These are phyloP conservation scores for Hypoxylon sp. DNA, from an alignment of 2,329 filamentous ascomycete species.

Conservation along the genomic window DNA sequence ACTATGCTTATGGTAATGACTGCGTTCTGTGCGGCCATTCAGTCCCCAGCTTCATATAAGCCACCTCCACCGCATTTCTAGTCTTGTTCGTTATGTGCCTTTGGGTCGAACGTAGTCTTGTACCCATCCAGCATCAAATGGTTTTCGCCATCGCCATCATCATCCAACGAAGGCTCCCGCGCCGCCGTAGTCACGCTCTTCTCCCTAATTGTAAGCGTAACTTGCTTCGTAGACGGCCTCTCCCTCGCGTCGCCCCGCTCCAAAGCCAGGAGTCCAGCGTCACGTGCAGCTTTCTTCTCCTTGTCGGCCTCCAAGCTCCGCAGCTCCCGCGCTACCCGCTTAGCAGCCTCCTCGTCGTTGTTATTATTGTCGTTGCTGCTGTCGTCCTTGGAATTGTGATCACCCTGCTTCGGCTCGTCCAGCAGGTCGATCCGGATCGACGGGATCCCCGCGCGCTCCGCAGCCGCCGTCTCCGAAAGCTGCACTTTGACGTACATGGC, in stretches of 20 bases:
- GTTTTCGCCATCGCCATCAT: conserved; percentile 53
- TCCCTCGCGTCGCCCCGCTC: conserved; percentile 51
- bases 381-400: conserved; percentile 42
- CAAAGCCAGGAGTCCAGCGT: conserved; percentile 51
- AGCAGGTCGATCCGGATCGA: conserved; percentile 73
- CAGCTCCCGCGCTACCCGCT: conserved; percentile 55
- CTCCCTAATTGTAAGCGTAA: conserved; percentile 68
- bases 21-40: conserved; percentile 8
- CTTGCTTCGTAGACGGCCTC: conserved; percentile 52
- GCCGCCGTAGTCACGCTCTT: conserved; percentile 61
- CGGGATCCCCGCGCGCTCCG: conserved; percentile 78
- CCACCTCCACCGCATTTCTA: conserved; percentile 7
- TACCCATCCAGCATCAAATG: conserved; percentile 68
- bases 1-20: conserved; percentile 35
- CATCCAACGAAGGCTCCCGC: conserved; percentile 57
- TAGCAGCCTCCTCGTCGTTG: conserved; percentile 62
- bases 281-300: conserved; percentile 49
- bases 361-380: conserved; percentile 47
- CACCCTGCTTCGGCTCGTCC: conserved; percentile 72
- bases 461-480: conserved; percentile 85
- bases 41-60: neutral
- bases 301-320: conserved; percentile 62
- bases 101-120: conserved; percentile 58
- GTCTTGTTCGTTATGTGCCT: conserved; percentile 44
- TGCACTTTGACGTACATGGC: conserved; percentile 92